Conservation (phyloP, 345 rosid genomes). For the Aquilaria malaccensis region DNA sequence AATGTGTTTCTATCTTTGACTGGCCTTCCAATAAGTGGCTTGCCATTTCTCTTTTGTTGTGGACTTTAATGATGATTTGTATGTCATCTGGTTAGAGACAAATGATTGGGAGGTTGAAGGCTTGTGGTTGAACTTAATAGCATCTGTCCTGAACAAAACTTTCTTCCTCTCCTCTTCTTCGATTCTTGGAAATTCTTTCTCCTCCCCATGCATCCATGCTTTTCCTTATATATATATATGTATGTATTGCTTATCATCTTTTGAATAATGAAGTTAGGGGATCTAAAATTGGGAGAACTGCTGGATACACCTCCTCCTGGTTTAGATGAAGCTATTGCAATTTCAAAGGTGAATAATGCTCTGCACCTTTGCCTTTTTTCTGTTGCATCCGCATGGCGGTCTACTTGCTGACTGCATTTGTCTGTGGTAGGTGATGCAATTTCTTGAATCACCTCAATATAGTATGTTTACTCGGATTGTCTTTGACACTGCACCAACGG, state of each 20-base stretch:
- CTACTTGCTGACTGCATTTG: constrained; percentile 18
- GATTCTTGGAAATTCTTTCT: background rate
- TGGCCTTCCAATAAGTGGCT: background rate
- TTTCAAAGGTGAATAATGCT: constrained; percentile 59
- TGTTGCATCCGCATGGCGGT: constrained; percentile 6
- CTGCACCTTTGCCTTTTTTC: constrained; percentile 4
- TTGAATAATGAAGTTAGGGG: constrained; percentile 61
- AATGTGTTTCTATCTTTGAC: background rate
- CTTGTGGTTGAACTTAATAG: background rate
- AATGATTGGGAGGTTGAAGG: background rate
- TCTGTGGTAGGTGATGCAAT: constrained; percentile 80
- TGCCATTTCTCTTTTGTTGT: background rate
- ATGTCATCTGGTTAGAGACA: background rate
- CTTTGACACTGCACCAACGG: constrained; percentile 98
- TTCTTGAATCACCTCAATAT: constrained; percentile 88
- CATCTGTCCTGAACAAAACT: background rate
- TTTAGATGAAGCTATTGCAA: constrained; percentile 97
- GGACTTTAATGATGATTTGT: background rate
- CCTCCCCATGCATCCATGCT: background rate
- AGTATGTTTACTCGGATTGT: constrained; percentile 87
- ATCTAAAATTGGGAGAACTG: constrained; percentile 86
- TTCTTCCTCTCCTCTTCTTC: background rate
- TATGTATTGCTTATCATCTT: constrained; percentile 11
- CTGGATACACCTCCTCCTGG: constrained; percentile 99
- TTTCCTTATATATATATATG: background rate